Evolutionary conservation across 78 protist genomes (phyloP).

Genomic region (Bodo saltans): DNA sequence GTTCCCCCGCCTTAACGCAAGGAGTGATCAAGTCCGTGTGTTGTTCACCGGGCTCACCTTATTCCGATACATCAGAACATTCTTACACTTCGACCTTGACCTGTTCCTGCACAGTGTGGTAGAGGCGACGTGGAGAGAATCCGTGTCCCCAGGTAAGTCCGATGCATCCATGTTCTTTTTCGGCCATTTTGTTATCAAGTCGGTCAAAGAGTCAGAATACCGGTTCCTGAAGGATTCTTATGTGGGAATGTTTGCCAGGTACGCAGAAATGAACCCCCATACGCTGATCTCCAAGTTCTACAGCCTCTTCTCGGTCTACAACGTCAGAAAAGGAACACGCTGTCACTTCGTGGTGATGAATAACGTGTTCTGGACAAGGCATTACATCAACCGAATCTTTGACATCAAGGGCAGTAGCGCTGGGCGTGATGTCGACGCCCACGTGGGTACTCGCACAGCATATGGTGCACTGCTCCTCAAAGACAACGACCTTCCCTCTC

Average conservation of each 20-base stretch:
- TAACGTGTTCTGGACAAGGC: conserved; percentile 28
- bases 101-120: too few relatives aligned
- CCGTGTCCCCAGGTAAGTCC: neutral
- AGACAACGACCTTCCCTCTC: neutral
- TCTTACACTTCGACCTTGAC: too few relatives aligned
- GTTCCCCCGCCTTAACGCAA: too few relatives aligned
- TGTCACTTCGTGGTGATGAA: conserved; percentile 37
- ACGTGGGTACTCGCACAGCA: too few relatives aligned
- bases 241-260: neutral
- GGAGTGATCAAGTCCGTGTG: too few relatives aligned
- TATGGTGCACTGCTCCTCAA: neutral
- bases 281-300: neutral
- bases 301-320: neutral
- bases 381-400: neutral
- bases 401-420: conserved; percentile 19
- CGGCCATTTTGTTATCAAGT: neutral
- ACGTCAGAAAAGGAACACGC: neutral
- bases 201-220: neutral
- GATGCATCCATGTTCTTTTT: neutral
- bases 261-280: neutral
- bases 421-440: conserved; percentile 9
- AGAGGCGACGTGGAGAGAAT: too few relatives aligned
- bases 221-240: neutral
- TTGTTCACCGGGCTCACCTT: too few relatives aligned
- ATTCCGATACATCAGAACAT: too few relatives aligned